Conservation (phyloP, 2,329 filamentous ascomycete genomes). For the Nannizzia gypsea region DNA sequence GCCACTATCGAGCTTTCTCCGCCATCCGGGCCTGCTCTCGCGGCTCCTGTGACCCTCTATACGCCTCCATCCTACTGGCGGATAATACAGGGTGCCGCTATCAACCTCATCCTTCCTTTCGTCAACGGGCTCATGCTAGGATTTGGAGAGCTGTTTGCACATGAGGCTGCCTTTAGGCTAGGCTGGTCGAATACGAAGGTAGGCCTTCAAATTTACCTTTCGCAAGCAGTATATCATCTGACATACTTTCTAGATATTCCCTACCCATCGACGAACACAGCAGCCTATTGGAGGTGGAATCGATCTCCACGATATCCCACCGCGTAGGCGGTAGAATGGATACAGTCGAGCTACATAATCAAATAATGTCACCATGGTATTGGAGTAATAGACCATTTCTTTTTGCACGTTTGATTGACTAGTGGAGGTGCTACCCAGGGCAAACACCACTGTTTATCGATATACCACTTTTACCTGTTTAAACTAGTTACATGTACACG, state of each 20-base stretch:
- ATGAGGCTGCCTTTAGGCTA: conserved; percentile 84
- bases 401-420: neutral
- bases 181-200: conserved; percentile 95
- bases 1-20: conserved; percentile 28
- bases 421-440: neutral
- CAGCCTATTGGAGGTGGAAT: conserved; percentile 67
- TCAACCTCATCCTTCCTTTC: conserved; percentile 91
- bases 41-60: conserved; percentile 61
- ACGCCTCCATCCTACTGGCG: conserved; percentile 79
- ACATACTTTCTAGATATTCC: conserved; percentile 40
- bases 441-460: neutral
- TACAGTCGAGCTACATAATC: conserved; percentile 39
- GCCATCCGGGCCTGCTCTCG: conserved; percentile 24
- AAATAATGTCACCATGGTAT: conserved; percentile 53
- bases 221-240: conserved; percentile 9
- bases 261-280: conserved; percentile 46
- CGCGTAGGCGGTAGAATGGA: conserved; percentile 40
- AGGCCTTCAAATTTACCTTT: conserved; percentile 18
- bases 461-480: neutral
- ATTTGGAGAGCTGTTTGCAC: conserved; percentile 91
- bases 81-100: conserved; percentile 73
- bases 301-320: conserved; percentile 59
- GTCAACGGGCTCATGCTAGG: conserved; percentile 97
- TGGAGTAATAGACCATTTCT: conserved; percentile 43
- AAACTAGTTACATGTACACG: neutral